Percentiles rank a stretch among this genome's conserved stretches.
Conservation (phyloP, 2,329 filamentous ascomycete species). For the Aschersonia sp. region DNA sequence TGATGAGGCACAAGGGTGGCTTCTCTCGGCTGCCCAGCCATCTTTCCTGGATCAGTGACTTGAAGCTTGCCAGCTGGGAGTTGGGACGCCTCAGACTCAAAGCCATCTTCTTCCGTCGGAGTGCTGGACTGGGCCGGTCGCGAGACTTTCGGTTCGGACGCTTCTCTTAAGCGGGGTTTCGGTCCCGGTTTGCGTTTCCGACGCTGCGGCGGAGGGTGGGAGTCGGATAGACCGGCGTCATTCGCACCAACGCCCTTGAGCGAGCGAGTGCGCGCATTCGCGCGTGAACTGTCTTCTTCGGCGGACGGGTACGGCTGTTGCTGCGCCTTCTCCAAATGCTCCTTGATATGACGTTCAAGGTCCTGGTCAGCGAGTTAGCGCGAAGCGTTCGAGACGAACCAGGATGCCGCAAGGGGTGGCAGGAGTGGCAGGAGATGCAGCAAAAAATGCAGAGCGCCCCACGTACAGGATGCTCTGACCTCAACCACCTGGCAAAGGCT, state of each 20-base stretch:
- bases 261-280: constrained; percentile 2
- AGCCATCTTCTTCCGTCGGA: no score
- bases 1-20: constrained; percentile 1
- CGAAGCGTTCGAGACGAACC: no score
- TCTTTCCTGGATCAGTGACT: no score
- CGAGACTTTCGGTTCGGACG: no score
- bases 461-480: constrained; percentile 23
- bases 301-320: constrained; percentile 7
- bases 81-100: no score
- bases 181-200: no score
- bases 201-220: not conserved
- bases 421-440: not conserved
- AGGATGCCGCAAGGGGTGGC: no score
- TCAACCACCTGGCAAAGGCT: constrained; percentile 34
- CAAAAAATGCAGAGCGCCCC: not conserved
- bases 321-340: constrained; percentile 9
- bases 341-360: constrained; percentile 10
- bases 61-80: no score
- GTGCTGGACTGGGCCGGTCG: no score
- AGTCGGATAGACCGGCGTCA: not conserved
- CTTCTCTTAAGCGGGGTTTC: no score
- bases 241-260: constrained; percentile 7
- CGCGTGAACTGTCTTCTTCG: constrained; percentile 6
- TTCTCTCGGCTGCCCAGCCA: not conserved
- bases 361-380: constrained; percentile 10